Evolutionary conservation across 768 basidiomycete species (phyloP).

Genomic region (Pleurotus pulmonarius): DNA sequence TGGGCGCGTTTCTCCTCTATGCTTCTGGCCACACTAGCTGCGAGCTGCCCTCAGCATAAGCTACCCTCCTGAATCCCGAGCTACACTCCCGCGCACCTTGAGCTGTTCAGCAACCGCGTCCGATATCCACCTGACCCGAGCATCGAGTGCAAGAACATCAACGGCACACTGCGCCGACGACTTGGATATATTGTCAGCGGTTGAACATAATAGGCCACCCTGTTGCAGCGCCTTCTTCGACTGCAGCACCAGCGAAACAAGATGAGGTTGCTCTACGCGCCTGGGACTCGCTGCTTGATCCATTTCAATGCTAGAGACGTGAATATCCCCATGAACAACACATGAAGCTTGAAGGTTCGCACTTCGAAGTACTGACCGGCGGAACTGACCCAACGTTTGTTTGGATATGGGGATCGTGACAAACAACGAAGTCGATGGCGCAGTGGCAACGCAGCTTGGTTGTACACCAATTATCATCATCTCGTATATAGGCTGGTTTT

Average conservation of each 20-base stretch:
- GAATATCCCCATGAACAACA: too few relatives aligned
- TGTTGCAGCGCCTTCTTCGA: conserved; percentile 82
- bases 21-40: conserved; percentile 66
- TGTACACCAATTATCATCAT: too few relatives aligned
- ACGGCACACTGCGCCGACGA: conserved; percentile 62
- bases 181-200: conserved; percentile 60
- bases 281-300: conserved; percentile 12
- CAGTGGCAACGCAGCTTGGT: too few relatives aligned
- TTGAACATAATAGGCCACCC: conserved; percentile 71
- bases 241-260: conserved; percentile 72
- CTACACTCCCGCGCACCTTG: conserved; percentile 40
- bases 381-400: too few relatives aligned
- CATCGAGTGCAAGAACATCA: conserved; percentile 74
- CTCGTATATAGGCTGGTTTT: too few relatives aligned
- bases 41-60: conserved; percentile 45
- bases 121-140: conserved; percentile 75
- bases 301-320: too few relatives aligned
- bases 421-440: too few relatives aligned
- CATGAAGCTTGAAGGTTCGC: too few relatives aligned
- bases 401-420: too few relatives aligned
- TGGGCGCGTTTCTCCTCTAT: conserved; percentile 68
- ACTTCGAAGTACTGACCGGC: too few relatives aligned
- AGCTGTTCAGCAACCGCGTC: conserved; percentile 75
- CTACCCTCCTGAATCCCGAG: too few relatives aligned
- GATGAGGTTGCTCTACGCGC: conserved; percentile 49